Evolutionary conservation across 1,284 basidiomycete species (phyloP), one percentile per base, ranked within the genome.

Genomic region (Heterobasidion occidentale): DNA sequence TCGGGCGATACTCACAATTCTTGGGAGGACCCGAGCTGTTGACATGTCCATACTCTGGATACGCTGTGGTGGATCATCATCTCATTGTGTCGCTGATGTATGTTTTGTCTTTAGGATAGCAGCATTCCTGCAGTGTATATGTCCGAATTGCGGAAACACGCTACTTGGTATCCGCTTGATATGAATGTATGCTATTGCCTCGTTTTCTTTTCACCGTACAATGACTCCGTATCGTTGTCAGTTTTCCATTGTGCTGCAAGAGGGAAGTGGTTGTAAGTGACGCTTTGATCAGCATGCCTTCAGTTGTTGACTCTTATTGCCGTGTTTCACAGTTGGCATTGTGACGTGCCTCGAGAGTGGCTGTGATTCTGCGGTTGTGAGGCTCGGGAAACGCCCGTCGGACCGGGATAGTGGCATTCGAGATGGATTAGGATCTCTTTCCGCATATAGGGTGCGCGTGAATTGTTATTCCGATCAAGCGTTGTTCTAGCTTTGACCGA

Each of bases 381-480:
- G 64, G 3, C 67, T 81, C 34, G 58, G 60, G 7, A 59, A 60
- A 36, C 70, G 70, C 35, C n/a, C n/a, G 12, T 36, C 50, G n/a
- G 33, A n/a, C 56, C 53, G 60, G 27, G 66, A 61, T 19, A 74
- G 76, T 11, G 77, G 79, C 12, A 65, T 65, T 58, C 58, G 57
- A 17, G 68, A 70, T 38, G 78, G 79, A 14, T 61, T 80, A 52
- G 78, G 78, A 11, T 73, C 73, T 15, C 62, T 82, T 45, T 65
- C 66, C 15, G 64, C 70, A 1, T 81, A 78, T 63, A 68, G 74
- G 55, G 79, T 80, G 63, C 55, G 72, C 63, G 14, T 27, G 15
- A 8, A 9, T 19, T 46, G 9, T 17, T 19, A 11, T 20, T 38
- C 14, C 17, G 19, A 15, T 36, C 9, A 9, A 17, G 17, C 15